These are phyloP conservation scores for Bacidia gigantensis DNA, from an alignment of 495 filamentous ascomycete genomes.

Conservation along the genomic window DNA sequence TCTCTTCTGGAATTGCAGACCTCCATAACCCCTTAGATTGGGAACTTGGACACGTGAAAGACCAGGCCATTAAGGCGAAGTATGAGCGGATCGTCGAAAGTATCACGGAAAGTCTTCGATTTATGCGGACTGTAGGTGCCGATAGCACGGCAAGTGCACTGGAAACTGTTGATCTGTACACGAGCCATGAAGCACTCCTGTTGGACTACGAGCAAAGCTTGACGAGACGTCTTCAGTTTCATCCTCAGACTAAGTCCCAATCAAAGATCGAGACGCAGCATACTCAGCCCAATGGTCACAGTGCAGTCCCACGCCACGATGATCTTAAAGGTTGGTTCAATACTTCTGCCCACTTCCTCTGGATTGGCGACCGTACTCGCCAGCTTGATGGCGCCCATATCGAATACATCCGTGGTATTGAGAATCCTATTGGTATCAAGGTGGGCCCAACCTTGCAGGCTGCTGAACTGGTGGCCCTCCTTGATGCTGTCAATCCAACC, in stretches of 20 bases:
- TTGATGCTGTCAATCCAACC: conserved; percentile 71
- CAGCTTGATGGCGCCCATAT: conserved; percentile 87
- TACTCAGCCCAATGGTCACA: conserved; percentile 11
- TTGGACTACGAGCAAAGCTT: conserved; percentile 88
- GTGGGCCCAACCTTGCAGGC: conserved; percentile 72
- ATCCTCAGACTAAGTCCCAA: conserved; percentile 19
- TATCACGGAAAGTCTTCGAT: conserved; percentile 80
- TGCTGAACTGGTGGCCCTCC: conserved; percentile 57
- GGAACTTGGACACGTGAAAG: conserved; percentile 84
- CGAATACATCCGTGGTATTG: conserved; percentile 92
- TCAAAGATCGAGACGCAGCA: conserved; percentile 7
- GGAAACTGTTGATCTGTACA: conserved; percentile 89
- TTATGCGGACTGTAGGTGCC: conserved; percentile 91
- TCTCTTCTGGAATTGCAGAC: conserved; percentile 83
- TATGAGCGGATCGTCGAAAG: conserved; percentile 72
- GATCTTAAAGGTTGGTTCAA: conserved; percentile 51
- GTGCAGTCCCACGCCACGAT: background rate
- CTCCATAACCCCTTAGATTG: conserved; percentile 88
- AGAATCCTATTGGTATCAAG: conserved; percentile 93
- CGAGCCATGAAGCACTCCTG: conserved; percentile 86
- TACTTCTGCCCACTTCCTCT: conserved; percentile 93
- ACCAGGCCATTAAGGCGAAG: conserved; percentile 64
- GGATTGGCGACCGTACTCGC: conserved; percentile 93
- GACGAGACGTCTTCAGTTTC: conserved; percentile 60
- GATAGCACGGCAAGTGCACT: conserved; percentile 66